Evolutionary conservation across 371 early-diverging fungal genomes (phyloP), one percentile per base, ranked within the genome.

Genomic region (Mortierella sp.): DNA sequence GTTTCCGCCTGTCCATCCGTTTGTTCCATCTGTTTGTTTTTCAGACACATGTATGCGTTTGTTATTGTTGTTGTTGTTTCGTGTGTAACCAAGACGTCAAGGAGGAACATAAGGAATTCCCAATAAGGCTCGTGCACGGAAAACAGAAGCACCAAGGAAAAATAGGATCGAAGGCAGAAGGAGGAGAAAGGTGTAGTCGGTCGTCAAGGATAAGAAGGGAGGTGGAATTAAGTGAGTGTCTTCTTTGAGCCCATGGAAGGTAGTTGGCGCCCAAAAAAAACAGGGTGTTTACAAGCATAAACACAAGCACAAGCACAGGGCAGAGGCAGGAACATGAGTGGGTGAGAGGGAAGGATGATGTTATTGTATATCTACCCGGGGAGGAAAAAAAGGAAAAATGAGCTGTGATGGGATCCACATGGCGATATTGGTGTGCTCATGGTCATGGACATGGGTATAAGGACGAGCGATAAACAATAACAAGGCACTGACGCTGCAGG

Each of bases 111-210:
- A 32, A 24, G 18, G 18, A 35, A 35, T 24, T 8, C 32, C 29
- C 24, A 72, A 48, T 51, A 72, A 38, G 72, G 72, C 38, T 72
- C 72, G 68, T 68, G 68, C 68, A 68, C 68, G 11, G 27, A 56
- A 65, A 12, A 41, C 6, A 8, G 21, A 38, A 10, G 4, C 2
- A 11, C 35, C 24, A 38, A 55, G n/a, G 24, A n/a, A 55, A 11
- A 11, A 29, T 1, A 18, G 18, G 24, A 10, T 8, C 6, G 10
- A n/a, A 10, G n/a, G 12, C 4, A 16, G 18, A 21, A 10, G 18
- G 24, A 4, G 21, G 21, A 18, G 29, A 29, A 35, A 29, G 3
- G 43, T 18, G 0, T 41, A 24, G 5, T 63, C 12, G 16, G 4
- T 63, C 2, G 38, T 60, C 60, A 35, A 63, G 35, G 38, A 35